Evolutionary conservation across 805 yeast genomes (phyloP), one percentile per base, ranked within the genome.

Genomic region (Zygoascus tannicola): DNA sequence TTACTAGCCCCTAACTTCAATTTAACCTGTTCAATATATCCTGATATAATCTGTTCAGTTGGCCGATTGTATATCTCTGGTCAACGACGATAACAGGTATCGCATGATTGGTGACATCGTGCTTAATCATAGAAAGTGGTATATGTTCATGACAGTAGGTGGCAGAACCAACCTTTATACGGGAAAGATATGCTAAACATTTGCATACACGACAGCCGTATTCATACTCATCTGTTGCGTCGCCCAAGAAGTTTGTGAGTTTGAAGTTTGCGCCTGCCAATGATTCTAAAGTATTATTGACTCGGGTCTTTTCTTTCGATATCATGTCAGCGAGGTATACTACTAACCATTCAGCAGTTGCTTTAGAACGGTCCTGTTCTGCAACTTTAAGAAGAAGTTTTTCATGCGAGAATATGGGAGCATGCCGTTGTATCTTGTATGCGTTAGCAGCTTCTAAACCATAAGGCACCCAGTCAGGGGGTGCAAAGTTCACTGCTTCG

Each of bases 231-330:
- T 52, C 52, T 2, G 39, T 33, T 5, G 45, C 44, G 15, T 51
- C 52, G 2, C 40, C 41, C 15, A 43, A 22, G 16, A 36, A 28
- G 1, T 59, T 68, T 1, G 69, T 75, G 2, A 58, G 55, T 32
- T 76, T 78, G 21, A 75, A 53, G 1, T 56, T 57, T 1, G 62
- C 68, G 19, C 87, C 73, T 38, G 68, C 22, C 19, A 5, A 10
- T 5, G n/a, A 4, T 10, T 3, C 4, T 14, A 22, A 22, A 12
- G 40, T 37, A 10, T 4, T 32, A 4, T 18, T n/a, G 20, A 37
- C 14, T 7, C 52, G 45, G 15, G 34, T 22, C 3, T 20, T 26
- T 36, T 50, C 56, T 18, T 43, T 18, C 26, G 19, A 22, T 8
- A 47, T 28, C 38, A 54, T 34, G 22, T 37, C 35, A 22, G 28